A percentile compares a stretch with the other conserved stretches of the same genome.
These are phyloP conservation scores for Takashimella koratensis DNA, from an alignment of 1,284 basidiomycete genomes.

Conservation along the genomic window DNA sequence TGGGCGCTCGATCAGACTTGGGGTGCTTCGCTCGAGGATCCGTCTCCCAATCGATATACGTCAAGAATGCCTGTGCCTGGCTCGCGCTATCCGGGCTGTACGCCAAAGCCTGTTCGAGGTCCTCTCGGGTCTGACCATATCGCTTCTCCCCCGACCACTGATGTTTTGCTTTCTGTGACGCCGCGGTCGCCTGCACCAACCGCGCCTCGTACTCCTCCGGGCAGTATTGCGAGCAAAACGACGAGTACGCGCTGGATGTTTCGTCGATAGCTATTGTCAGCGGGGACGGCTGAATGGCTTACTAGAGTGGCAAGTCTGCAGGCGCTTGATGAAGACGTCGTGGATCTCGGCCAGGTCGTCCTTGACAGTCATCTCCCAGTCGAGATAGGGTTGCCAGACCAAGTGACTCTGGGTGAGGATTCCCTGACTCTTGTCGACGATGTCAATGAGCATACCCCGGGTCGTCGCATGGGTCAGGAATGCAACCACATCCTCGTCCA, in stretches of 20 bases:
- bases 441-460: conserved; percentile 58
- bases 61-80: conserved; percentile 21
- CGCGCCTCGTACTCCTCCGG: conserved; percentile 69
- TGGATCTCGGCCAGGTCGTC: conserved; percentile 33
- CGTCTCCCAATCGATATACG: conserved; percentile 44
- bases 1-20: conserved; percentile 16
- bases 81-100: conserved; percentile 14
- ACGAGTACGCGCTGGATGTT: conserved; percentile 77
- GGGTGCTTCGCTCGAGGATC: conserved; percentile 56
- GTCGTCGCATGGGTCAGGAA: conserved; percentile 54
- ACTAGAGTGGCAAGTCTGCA: conserved; percentile 45
- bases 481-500: conserved; percentile 46
- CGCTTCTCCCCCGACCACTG: conserved; percentile 33
- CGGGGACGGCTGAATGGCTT: conserved; percentile 8
- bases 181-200: conserved; percentile 70
- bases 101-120: conserved; percentile 33
- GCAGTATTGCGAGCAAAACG: conserved; percentile 74
- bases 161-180: conserved; percentile 55
- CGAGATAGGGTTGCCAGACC: conserved; percentile 67
- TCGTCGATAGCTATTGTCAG: conserved; percentile 56
- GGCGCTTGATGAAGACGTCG: conserved; percentile 40
- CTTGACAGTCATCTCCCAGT: conserved; percentile 61
- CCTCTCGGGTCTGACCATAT: conserved; percentile 35
- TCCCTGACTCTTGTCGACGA: conserved; percentile 57
- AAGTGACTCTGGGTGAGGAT: conserved; percentile 58